Conservation (phyloP, 1,284 basidiomycete species). For the Melampsora larici-populina region DNA sequence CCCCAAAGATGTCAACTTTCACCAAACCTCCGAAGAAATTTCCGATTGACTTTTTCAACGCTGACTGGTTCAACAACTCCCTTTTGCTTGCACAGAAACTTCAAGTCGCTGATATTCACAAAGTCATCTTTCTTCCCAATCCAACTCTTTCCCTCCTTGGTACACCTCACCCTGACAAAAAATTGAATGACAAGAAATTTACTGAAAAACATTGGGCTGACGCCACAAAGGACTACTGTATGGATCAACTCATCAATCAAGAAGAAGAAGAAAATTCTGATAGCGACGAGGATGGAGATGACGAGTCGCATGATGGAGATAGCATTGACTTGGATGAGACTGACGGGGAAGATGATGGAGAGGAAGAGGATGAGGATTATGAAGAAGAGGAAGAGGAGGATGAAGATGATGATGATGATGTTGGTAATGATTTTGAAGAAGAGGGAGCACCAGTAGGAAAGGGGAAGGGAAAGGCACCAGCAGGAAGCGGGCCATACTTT, state of each 20-base stretch:
- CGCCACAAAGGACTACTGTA: background rate
- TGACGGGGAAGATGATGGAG: conserved; percentile 8
- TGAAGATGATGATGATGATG: background rate
- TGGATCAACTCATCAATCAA: background rate
- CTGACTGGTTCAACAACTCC: background rate
- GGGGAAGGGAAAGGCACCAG: background rate
- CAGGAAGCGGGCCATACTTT: background rate
- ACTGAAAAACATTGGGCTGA: conserved; percentile 4
- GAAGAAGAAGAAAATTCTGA: background rate
- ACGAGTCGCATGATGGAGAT: background rate
- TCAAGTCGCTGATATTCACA: background rate
- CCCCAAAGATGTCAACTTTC: background rate
- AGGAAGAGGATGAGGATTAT: background rate
- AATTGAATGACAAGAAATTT: background rate
- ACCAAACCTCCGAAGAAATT: conserved; percentile 1
- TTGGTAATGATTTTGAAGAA: background rate
- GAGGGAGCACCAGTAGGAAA: too few species aligned
- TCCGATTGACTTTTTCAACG: conserved; percentile 2
- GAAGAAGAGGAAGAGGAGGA: background rate
- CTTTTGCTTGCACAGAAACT: background rate
- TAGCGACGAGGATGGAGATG: background rate
- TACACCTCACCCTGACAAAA: background rate
- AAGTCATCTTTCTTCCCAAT: background rate
- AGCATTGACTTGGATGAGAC: background rate
- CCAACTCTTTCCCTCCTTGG: background rate